A percentile compares a stretch with the other conserved stretches of the same genome.
Evolutionary conservation across 305 asterid genomes (phyloP).

Genomic region (Salvia sclarea): DNA sequence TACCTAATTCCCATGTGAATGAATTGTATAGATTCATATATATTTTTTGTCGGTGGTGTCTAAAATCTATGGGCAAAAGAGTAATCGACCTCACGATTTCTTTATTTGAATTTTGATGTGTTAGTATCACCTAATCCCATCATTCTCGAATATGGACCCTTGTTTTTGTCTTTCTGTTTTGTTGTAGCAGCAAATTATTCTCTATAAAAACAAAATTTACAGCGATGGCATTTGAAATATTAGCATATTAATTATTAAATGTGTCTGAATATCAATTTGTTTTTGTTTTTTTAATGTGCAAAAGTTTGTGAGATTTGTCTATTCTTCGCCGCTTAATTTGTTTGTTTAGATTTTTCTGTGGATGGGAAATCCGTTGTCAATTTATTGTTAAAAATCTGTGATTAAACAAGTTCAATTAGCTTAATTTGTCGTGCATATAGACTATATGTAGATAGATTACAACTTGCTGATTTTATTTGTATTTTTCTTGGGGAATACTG

Average conservation of each 20-base stretch:
- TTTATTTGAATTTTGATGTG: conserved; percentile 13
- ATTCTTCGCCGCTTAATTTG: not conserved
- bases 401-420: not conserved
- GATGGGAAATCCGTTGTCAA: not conserved
- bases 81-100: not conserved
- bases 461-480: not conserved
- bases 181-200: conserved; percentile 24
- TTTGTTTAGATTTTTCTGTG: not conserved
- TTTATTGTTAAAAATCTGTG: not conserved
- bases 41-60: conserved; percentile 21
- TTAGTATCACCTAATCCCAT: conserved; percentile 23
- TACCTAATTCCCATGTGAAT: conserved; percentile 33
- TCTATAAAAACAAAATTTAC: conserved; percentile 21
- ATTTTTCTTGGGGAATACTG: not conserved
- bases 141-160: not conserved
- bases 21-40: not conserved
- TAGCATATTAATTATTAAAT: not conserved
- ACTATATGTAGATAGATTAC: not conserved
- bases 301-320: not conserved
- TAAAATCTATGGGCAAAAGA: not conserved
- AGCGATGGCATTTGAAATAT: conserved; percentile 7
- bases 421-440: not conserved
- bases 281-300: not conserved
- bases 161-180: conserved; percentile 14
- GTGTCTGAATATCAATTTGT: not conserved